Evolutionary conservation across 2,329 filamentous ascomycete species (phyloP), one percentile per base, ranked within the genome.

Genomic region (Ceratocystis smalleyi): DNA sequence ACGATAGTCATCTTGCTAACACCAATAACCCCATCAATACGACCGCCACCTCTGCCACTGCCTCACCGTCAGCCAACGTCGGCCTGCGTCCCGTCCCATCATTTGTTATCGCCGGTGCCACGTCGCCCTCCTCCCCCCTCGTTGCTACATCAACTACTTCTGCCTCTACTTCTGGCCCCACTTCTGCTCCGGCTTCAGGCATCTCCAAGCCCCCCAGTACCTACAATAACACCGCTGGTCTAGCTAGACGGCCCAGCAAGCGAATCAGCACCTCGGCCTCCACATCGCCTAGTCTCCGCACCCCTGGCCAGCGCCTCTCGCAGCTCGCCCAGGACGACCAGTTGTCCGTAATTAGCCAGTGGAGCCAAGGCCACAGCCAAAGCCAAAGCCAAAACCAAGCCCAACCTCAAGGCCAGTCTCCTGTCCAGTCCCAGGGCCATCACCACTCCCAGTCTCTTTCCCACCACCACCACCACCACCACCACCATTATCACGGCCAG

Each of bases 241-340:
- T 83, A 59, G 76, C 73, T 68, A 81, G 81, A 68, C 76, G 80
- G 68, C 76, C 79, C 40, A 85, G 83, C 55, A 84, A 82, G 75
- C 77, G 81, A 70, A 74, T 79, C 71, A 80, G 79, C 77, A 77
- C 79, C 67, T 78, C 77, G 43, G 74, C 57, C 57, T 61, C 64
- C 47, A 75, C 66, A 66, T 70, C 61, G 32, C 67, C 67, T 61
- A 69, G 67, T 66, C 68, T 66, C 32, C 68, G 62, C 57, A 66
- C 22, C 30, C 51, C 51, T 24, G 30, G 43, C 17, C 64, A 66
- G 47, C 61, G 64, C 43, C 15, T 63, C 8, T 68, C 68, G 51
- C 51, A 59, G 27, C 51, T 43, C 24, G 24, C 35, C 22, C 61
- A 61, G 22, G 49, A 59, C 27, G n/a, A 60, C 57, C 68, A 68